A percentile compares a stretch with the other conserved stretches of the same genome.
Evolutionary conservation across 768 basidiomycete species (phyloP).

Genomic region (Lanmaoa rubissima): DNA sequence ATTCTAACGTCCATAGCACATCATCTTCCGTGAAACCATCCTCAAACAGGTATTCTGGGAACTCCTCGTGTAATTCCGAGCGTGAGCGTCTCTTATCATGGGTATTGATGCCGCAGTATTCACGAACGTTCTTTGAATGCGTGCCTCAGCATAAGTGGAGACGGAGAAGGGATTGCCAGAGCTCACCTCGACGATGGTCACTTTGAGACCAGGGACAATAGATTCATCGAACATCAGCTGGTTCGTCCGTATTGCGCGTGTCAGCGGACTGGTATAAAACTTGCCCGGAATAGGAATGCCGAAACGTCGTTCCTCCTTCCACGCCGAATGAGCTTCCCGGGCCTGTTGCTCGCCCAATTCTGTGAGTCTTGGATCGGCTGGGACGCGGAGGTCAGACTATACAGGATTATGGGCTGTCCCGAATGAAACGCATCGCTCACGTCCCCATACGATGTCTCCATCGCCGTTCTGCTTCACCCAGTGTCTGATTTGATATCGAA

Average conservation of each 20-base stretch:
- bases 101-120: slow-evolving; percentile 57
- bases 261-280: slow-evolving; percentile 41
- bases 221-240: slow-evolving; percentile 46
- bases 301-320: background rate
- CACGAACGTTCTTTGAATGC: slow-evolving; percentile 52
- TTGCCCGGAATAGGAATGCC: background rate
- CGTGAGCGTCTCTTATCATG: slow-evolving; percentile 57
- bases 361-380: slow-evolving; percentile 47
- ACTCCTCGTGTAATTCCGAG: slow-evolving; percentile 38
- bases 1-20: slow-evolving; percentile 43
- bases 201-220: slow-evolving; percentile 24
- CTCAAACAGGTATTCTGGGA: slow-evolving; percentile 50
- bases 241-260: slow-evolving; percentile 53
- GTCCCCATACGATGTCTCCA: slow-evolving; percentile 64
- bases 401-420: background rate
- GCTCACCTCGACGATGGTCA: slow-evolving; percentile 52
- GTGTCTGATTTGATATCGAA: slow-evolving; percentile 35
- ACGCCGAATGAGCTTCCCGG: background rate
- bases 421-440: slow-evolving; percentile 36
- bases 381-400: background rate
- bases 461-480: slow-evolving; percentile 61
- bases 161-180: too few relatives aligned
- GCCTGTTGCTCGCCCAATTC: slow-evolving; percentile 53
- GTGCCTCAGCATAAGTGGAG: background rate
- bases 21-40: slow-evolving; percentile 57